These are phyloP conservation scores for Eimeria sp. DNA, from an alignment of 169 alveolate genomes.

Conservation along the genomic window DNA sequence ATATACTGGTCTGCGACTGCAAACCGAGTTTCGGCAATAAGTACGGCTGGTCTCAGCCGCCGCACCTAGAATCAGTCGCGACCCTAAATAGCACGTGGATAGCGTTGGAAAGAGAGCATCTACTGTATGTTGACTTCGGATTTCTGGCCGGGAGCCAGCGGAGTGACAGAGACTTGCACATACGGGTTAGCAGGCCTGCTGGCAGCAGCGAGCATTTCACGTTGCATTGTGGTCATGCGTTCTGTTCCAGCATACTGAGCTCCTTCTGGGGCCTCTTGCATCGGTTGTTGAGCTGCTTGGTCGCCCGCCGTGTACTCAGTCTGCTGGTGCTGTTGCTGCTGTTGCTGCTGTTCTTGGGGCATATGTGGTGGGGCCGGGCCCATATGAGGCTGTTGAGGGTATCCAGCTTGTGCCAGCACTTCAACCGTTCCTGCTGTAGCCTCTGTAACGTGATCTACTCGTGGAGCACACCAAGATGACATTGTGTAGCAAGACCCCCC, in stretches of 20 bases:
- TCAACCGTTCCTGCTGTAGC: conserved; percentile 81
- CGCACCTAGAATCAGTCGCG: conserved; percentile 30
- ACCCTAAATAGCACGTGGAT: conserved; percentile 42
- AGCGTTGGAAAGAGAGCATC: neutral
- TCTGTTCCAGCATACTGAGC: conserved; percentile 58
- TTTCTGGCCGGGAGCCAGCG: conserved; percentile 76
- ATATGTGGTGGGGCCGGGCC: conserved; percentile 16
- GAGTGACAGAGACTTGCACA: conserved; percentile 77
- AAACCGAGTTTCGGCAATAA: neutral
- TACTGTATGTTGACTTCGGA: conserved; percentile 71
- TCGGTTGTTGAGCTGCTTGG: conserved; percentile 7
- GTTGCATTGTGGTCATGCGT: conserved; percentile 54
- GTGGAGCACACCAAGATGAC: conserved; percentile 79
- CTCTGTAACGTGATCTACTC: conserved; percentile 70
- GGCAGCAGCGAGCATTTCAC: conserved; percentile 51
- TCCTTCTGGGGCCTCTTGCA: neutral
- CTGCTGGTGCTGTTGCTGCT: conserved; percentile 40
- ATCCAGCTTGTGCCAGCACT: conserved; percentile 82
- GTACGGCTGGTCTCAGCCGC: neutral
- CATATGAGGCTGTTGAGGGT: conserved; percentile 74
- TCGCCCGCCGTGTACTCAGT: neutral
- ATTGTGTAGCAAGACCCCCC: conserved; percentile 77
- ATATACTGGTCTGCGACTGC: conserved; percentile 21
- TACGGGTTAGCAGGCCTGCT: conserved; percentile 56
- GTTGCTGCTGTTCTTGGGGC: neutral